phyloP scores from a whole-genome alignment of 1,284 basidiomycete genomes.

The Tausonia pullulans region DNA sequence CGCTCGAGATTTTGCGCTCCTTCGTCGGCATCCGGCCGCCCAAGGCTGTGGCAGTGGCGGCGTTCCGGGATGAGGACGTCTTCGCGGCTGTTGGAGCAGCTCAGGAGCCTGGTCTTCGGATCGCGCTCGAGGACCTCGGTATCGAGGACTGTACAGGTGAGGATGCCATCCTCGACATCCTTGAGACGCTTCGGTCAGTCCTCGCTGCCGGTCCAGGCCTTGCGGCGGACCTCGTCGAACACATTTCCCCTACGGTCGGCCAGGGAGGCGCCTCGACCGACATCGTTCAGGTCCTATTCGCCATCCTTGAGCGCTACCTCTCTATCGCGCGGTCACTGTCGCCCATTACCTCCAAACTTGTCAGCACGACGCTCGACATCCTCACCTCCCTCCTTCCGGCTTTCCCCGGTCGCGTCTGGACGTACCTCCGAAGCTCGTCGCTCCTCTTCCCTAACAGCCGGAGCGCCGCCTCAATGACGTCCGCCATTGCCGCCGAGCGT shows the following conservation, averaged over 20 bases:
- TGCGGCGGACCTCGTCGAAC: slow-evolving; percentile 53
- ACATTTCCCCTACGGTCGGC: slow-evolving; percentile 40
- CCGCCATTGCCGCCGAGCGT: slow-evolving; percentile 60
- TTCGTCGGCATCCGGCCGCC: slow-evolving; percentile 46
- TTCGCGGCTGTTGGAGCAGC: slow-evolving; percentile 35
- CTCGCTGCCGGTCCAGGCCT: slow-evolving; percentile 55
- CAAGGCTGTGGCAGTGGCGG: too few relatives aligned
- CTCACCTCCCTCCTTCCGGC: slow-evolving; percentile 63
- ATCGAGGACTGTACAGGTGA: slow-evolving; percentile 48
- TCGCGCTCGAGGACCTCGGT: slow-evolving; percentile 53
- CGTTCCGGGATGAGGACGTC: slow-evolving; percentile 15
- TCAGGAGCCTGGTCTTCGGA: slow-evolving; percentile 25
- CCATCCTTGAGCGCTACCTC: slow-evolving; percentile 71
- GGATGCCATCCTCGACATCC: slow-evolving; percentile 57
- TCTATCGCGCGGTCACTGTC: slow-evolving; percentile 36
- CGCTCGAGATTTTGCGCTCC: slow-evolving; percentile 62
- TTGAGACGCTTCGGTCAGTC: slow-evolving; percentile 66
- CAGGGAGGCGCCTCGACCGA: slow-evolving; percentile 47
- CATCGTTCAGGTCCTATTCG: slow-evolving; percentile 64
- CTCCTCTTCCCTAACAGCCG: slow-evolving; percentile 57
- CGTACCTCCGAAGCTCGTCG: slow-evolving; percentile 66
- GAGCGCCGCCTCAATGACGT: slow-evolving; percentile 44
- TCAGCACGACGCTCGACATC: slow-evolving; percentile 66
- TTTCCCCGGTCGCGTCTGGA: slow-evolving; percentile 69
- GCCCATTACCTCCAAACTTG: slow-evolving; percentile 48